phyloP scores from a whole-genome alignment of 352 stramenopile genomes.

The Stramenopiles sp. region DNA sequence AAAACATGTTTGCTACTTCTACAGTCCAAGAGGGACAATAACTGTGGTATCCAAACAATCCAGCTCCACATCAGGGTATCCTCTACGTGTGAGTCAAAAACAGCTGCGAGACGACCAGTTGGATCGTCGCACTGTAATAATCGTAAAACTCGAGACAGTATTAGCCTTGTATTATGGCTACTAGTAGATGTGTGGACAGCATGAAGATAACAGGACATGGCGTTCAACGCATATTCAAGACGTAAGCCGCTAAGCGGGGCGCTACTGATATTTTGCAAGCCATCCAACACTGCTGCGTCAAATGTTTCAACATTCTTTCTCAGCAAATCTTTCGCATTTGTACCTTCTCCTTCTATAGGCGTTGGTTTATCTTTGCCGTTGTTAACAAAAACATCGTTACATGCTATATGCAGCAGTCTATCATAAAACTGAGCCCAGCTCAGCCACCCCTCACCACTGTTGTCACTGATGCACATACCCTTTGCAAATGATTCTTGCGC shows the following conservation, averaged over 20 bases:
- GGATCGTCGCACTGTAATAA: slow-evolving; percentile 63
- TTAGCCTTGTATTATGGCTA: slow-evolving; percentile 54
- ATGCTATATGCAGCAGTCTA: slow-evolving; percentile 23
- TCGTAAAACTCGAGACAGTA: slow-evolving; percentile 70
- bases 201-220: slow-evolving; percentile 75
- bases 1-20: slow-evolving; percentile 52
- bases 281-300: not conserved
- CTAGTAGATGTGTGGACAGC: slow-evolving; percentile 60
- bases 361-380: too few species aligned
- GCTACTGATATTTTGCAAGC: not conserved
- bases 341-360: too few species aligned
- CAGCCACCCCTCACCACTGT: slow-evolving; percentile 77
- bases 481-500: slow-evolving; percentile 71
- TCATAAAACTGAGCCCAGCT: slow-evolving; percentile 77
- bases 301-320: too few species aligned
- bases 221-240: slow-evolving; percentile 35
- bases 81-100: slow-evolving; percentile 77
- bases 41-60: slow-evolving; percentile 93
- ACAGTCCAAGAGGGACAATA: slow-evolving; percentile 79
- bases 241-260: not conserved
- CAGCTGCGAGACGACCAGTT: slow-evolving; percentile 41
- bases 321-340: too few species aligned
- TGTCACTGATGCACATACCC: slow-evolving; percentile 66
- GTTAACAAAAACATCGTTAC: too few species aligned
- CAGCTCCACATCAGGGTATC: slow-evolving; percentile 91